These are phyloP conservation scores for Saitozyma sp. DNA, from an alignment of 768 basidiomycete genomes.

Conservation along the genomic window DNA sequence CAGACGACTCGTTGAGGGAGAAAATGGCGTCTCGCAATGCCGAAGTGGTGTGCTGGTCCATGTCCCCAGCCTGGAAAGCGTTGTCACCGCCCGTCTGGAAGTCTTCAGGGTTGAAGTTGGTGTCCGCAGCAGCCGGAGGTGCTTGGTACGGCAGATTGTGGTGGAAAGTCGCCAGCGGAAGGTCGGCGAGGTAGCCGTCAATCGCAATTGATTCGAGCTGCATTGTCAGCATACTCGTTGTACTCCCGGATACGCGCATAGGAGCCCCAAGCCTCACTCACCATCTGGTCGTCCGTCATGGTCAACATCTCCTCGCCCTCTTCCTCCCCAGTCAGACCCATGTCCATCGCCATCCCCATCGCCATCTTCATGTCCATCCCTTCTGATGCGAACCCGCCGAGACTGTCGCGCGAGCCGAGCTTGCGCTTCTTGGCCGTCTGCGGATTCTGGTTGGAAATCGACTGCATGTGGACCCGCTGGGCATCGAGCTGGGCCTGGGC, in stretches of 20 bases:
- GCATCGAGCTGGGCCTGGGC: constrained; percentile 7
- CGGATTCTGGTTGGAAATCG: not conserved
- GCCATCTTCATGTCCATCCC: constrained; percentile 43
- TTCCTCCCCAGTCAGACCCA: constrained; percentile 42
- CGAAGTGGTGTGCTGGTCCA: constrained; percentile 48
- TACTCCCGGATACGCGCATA: not conserved
- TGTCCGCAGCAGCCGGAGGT: constrained; percentile 8
- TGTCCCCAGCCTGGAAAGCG: constrained; percentile 38
- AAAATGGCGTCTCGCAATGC: constrained; percentile 49
- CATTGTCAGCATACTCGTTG: not conserved
- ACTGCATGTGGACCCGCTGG: constrained; percentile 2
- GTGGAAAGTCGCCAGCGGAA: constrained; percentile 41
- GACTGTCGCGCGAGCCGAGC: constrained; percentile 25
- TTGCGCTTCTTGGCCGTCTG: constrained; percentile 38
- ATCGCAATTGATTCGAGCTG: constrained; percentile 47
- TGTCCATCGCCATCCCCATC: constrained; percentile 46
- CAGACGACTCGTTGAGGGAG: constrained; percentile 36
- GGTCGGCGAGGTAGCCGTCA: constrained; percentile 47
- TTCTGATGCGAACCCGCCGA: constrained; percentile 1
- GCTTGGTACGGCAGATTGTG: constrained; percentile 40
- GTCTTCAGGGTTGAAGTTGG: constrained; percentile 28
- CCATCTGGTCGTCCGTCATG: constrained; percentile 48
- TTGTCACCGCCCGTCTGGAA: constrained; percentile 24
- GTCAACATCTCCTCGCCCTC: constrained; percentile 44
- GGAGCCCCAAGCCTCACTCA: constrained; percentile 13